These are phyloP conservation scores for Pugionium cornutum DNA, from an alignment of 345 rosid genomes.

Conservation along the genomic window DNA sequence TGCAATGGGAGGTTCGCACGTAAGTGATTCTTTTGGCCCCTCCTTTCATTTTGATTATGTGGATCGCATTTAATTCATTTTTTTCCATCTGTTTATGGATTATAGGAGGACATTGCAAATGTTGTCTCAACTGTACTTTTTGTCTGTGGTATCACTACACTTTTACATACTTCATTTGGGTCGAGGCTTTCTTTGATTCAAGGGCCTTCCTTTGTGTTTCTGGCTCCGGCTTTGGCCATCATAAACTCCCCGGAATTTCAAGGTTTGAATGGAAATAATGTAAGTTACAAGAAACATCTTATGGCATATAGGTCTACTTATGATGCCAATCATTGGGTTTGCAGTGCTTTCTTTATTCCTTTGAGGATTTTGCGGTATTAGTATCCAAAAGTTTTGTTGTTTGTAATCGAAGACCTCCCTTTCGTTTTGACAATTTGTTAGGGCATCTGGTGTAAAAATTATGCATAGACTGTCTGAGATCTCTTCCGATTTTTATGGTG, in stretches of 20 bases:
- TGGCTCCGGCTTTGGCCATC: conserved; percentile 87
- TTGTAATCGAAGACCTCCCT: too few species aligned
- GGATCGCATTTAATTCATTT: conserved; percentile 6
- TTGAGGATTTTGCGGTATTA: too few species aligned
- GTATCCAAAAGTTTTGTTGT: too few species aligned
- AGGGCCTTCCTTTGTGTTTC: conserved; percentile 90
- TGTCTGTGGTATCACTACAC: conserved; percentile 83
- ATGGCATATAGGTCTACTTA: background rate
- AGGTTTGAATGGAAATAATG: conserved; percentile 79
- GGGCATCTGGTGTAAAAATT: too few species aligned
- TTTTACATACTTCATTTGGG: conserved; percentile 83
- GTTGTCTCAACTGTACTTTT: conserved; percentile 90
- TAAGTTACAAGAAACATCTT: conserved; percentile 40
- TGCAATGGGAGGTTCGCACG: conserved; percentile 95
- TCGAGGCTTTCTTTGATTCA: conserved; percentile 95
- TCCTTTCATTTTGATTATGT: conserved; percentile 1
- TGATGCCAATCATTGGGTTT: background rate
- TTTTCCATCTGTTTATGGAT: conserved; percentile 3
- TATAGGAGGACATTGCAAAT: conserved; percentile 83
- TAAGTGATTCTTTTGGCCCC: conserved; percentile 46
- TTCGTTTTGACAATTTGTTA: too few species aligned
- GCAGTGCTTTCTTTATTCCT: too few species aligned
- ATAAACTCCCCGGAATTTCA: conserved; percentile 90
- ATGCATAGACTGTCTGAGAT: background rate
- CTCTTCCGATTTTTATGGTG: background rate